phyloP scores from a whole-genome alignment of 495 filamentous ascomycete genomes.

The Bacidia rubella region DNA sequence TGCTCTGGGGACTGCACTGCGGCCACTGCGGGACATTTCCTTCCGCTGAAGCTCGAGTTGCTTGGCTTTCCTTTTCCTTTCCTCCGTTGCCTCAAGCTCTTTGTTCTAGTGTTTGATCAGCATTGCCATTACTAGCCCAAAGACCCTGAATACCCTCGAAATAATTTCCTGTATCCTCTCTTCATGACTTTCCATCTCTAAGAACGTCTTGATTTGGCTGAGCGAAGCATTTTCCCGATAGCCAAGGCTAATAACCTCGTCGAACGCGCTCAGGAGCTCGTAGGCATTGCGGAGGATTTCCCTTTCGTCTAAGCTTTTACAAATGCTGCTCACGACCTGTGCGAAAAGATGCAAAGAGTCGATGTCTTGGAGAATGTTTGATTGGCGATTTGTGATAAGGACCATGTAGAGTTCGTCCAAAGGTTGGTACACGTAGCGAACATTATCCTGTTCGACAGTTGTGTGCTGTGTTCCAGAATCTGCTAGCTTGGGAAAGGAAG shows the following conservation, averaged over 20 bases:
- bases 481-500: constrained; percentile 92
- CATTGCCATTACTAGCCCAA: background rate
- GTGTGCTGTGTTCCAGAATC: constrained; percentile 93
- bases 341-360: constrained; percentile 95
- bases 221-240: constrained; percentile 93
- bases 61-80: constrained; percentile 95
- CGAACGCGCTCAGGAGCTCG: constrained; percentile 88
- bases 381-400: constrained; percentile 97
- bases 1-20: constrained; percentile 47
- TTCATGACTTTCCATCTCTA: constrained; percentile 98
- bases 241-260: constrained; percentile 87
- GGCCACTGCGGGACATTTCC: constrained; percentile 53
- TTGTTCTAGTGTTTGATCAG: constrained; percentile 60
- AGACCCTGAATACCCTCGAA: constrained; percentile 78
- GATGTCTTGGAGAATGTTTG: constrained; percentile 97
- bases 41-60: constrained; percentile 97
- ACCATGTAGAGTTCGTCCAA: constrained; percentile 99
- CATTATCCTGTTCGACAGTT: constrained; percentile 96
- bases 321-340: constrained; percentile 90
- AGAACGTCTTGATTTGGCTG: constrained; percentile 92
- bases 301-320: constrained; percentile 87
- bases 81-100: constrained; percentile 92
- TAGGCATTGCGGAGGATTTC: constrained; percentile 91
- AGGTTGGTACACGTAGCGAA: constrained; percentile 97
- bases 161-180: constrained; percentile 98